Evolutionary conservation across 192 early-diverging fungal species (phyloP).

Genomic region (Rhizoclosmatium sp.): DNA sequence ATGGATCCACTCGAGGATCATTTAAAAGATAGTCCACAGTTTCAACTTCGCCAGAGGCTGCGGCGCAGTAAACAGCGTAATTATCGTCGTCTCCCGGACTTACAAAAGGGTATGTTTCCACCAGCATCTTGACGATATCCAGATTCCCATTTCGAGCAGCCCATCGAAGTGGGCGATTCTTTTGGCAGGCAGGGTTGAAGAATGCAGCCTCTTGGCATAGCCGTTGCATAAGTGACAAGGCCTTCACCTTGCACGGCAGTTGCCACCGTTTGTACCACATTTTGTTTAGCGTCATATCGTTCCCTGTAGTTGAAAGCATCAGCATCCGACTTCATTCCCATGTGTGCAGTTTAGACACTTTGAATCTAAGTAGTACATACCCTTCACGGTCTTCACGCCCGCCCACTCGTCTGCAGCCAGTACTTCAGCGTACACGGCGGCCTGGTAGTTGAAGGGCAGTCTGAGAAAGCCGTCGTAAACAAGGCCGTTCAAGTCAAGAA

Average conservation of each 20-base stretch:
- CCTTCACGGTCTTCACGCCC: background rate
- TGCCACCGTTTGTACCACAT: background rate
- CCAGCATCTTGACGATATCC: background rate
- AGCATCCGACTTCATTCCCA: too few relatives aligned
- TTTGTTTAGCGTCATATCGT: background rate
- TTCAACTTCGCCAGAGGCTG: background rate
- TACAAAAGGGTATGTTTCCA: background rate
- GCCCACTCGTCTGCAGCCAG: background rate
- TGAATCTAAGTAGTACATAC: background rate
- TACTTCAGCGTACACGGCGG: background rate
- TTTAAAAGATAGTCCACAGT: background rate
- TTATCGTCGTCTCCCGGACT: constrained; percentile 6
- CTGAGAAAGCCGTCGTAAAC: background rate
- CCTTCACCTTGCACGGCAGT: background rate
- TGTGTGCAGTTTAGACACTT: too few relatives aligned
- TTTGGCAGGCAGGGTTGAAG: background rate
- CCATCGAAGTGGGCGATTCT: constrained; percentile 8
- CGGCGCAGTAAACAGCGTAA: constrained; percentile 18
- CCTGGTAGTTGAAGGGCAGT: background rate
- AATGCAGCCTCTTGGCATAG: background rate
- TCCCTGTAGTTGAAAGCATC: background rate
- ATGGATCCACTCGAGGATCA: constrained; percentile 19
- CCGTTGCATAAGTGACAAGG: background rate
- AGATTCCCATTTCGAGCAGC: constrained; percentile 10
- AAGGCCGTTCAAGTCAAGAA: background rate